These are phyloP conservation scores for Paxillus involutus DNA, from an alignment of 768 basidiomycete species.

Conservation along the genomic window DNA sequence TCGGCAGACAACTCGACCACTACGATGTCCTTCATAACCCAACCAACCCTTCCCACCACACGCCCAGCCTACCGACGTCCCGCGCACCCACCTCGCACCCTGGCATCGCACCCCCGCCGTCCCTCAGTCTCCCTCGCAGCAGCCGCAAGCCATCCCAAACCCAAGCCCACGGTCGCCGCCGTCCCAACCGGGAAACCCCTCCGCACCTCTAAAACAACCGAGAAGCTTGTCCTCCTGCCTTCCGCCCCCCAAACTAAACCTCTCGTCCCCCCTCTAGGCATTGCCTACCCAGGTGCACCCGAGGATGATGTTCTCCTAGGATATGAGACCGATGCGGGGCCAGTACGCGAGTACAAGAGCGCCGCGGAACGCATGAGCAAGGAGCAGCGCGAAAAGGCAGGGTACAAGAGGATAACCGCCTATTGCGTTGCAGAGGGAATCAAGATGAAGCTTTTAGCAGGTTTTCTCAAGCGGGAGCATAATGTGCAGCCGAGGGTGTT, in stretches of 20 bases:
- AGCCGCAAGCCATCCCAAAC: constrained; percentile 16
- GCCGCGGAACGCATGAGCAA: constrained; percentile 89
- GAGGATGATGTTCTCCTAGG: constrained; percentile 55
- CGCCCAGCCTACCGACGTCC: constrained; percentile 24
- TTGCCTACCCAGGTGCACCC: constrained; percentile 12
- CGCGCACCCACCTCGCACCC: constrained; percentile 16
- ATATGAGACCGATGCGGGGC: constrained; percentile 63
- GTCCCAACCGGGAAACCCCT: constrained; percentile 48
- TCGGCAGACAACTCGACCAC: constrained; percentile 9
- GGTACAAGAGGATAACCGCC: constrained; percentile 81
- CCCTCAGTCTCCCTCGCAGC: constrained; percentile 3
- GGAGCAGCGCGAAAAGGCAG: constrained; percentile 76
- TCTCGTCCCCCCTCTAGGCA: constrained; percentile 31
- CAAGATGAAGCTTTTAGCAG: constrained; percentile 79
- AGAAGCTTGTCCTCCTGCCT: constrained; percentile 87
- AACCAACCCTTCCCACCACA: constrained; percentile 22
- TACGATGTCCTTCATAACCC: constrained; percentile 2
- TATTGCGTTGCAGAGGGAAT: constrained; percentile 88
- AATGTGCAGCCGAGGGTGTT: constrained; percentile 85
- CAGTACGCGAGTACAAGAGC: constrained; percentile 74
- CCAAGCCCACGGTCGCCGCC: constrained; percentile 20
- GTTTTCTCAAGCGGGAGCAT: constrained; percentile 91
- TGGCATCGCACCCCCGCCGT: not conserved
- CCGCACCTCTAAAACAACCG: constrained; percentile 87
- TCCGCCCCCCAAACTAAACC: constrained; percentile 88